Percentiles rank a stretch among this genome's conserved stretches.
phyloP scores from a whole-genome alignment of 2,329 filamentous ascomycete genomes.

The Juglanconis juglandina region DNA sequence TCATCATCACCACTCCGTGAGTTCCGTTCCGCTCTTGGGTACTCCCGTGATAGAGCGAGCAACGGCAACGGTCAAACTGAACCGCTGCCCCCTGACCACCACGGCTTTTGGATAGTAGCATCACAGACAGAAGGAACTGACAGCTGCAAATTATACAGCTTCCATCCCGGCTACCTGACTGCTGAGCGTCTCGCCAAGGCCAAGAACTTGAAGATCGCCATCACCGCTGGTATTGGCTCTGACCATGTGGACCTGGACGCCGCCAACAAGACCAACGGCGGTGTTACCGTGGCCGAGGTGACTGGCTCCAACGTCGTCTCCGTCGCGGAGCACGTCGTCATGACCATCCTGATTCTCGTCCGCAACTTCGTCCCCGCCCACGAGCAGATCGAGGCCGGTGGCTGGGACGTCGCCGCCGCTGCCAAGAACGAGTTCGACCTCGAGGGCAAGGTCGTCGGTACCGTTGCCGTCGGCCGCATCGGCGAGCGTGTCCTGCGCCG shows the following conservation, averaged over 20 bases:
- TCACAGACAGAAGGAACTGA: no score
- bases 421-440: conserved; percentile 99
- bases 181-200: conserved; percentile 94
- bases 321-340: conserved; percentile 97
- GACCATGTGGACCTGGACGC: conserved; percentile 97
- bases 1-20: conserved; percentile 98
- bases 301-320: conserved; percentile 98
- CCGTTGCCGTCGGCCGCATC: conserved; percentile 94
- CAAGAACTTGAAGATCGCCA: conserved; percentile 96
- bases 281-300: conserved; percentile 94
- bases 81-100: no score
- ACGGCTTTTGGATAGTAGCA: no score
- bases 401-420: conserved; percentile 93
- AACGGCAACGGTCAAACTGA: neutral
- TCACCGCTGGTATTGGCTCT: conserved; percentile 96
- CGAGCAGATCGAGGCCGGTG: conserved; percentile 82
- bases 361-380: conserved; percentile 98
- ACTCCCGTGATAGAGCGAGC: conserved; percentile 14
- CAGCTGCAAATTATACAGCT: conserved; percentile 48
- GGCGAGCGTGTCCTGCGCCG: conserved; percentile 95
- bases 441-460: conserved; percentile 95
- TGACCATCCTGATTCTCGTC: conserved; percentile 94
- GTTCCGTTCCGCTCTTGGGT: conserved; percentile 21
- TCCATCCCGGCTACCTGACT: conserved; percentile 97
- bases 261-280: conserved; percentile 97